Evolutionary conservation across 495 filamentous ascomycete species (phyloP), one percentile per base, ranked within the genome.

Genomic region (Pseudoneurospora amorphoporcata): DNA sequence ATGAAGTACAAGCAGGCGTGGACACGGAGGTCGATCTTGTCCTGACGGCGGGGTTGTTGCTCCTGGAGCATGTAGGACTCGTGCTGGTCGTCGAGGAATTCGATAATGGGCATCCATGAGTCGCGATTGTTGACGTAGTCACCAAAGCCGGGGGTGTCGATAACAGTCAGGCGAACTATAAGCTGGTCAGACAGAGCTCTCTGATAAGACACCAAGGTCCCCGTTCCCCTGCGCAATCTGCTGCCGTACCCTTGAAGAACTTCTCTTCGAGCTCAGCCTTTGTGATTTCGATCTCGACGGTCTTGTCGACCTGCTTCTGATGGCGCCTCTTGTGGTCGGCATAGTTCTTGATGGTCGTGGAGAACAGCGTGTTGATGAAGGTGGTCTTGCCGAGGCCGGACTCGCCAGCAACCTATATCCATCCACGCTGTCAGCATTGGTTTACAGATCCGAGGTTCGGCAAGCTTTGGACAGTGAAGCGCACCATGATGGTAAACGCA

Each of bases 81-180:
- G 84, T 99, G 95, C 87, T 99, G 95, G 84, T 99, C 95, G 83
- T 99, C 95, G 77, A 99, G 85, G 87, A 99, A 99, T 84, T 99
- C 95, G 83, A 99, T 98, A 80, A 99, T 98, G 74, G 95, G 95
- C 87, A 97, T 94, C 95, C 95, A 99, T 53, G 94, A 97, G 84
- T 99, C 95, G 75, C 94, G 91, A 88, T 99, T 99, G 91, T 99
- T 99, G 82, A 99, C 95, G 81, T 98, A 99, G 88, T 99, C 95
- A 82, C 95, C 95, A 79, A 99, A 99, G 74, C 95, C 95, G 71
- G 95, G 95, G 75, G 95, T 99, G 82, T 99, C 95, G 80, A 99
- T 99, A 74, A 99, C 95, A 69, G 95, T 99, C 73, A 99, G 86
- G 79, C 95, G 94, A 78, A 99, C 95, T 98, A 82, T 70, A 77